phyloP scores from a whole-genome alignment of 441 rosid species.

The Populus tomentosa region DNA sequence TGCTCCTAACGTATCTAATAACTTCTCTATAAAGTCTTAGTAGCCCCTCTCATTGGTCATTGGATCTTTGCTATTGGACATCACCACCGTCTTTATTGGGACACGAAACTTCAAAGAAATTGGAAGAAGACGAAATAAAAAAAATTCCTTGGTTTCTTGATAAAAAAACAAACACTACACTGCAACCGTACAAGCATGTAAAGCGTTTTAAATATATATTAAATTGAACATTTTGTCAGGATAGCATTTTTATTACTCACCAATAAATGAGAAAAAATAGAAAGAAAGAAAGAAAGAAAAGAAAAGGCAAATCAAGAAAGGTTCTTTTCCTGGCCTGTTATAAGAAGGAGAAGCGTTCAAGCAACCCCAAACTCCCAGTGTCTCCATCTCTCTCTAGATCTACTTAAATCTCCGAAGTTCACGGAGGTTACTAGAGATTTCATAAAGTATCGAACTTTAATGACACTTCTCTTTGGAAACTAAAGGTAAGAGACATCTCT shows the following conservation, averaged over 20 bases:
- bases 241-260: not conserved
- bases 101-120: not conserved
- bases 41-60: too few relatives aligned
- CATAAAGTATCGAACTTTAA: conserved; percentile 3
- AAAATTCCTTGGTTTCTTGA: too few relatives aligned
- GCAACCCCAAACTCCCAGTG: conserved; percentile 23
- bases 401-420: conserved; percentile 3
- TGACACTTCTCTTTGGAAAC: conserved; percentile 22
- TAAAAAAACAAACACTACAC: too few relatives aligned
- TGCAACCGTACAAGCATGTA: not conserved
- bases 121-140: not conserved
- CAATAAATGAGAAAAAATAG: not conserved
- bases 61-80: too few relatives aligned
- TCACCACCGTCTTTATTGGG: not conserved
- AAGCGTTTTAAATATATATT: not conserved
- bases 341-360: conserved; percentile 36
- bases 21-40: too few relatives aligned
- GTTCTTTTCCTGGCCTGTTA: conserved; percentile 19
- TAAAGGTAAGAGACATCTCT: conserved; percentile 22
- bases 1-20: too few relatives aligned
- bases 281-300: not conserved
- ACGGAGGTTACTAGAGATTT: conserved; percentile 2
- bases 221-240: not conserved
- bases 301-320: not conserved
- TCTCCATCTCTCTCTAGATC: conserved; percentile 8